Evolutionary conservation across 2,329 filamentous ascomycete species (phyloP).

Genomic region (Penicillium sp.): DNA sequence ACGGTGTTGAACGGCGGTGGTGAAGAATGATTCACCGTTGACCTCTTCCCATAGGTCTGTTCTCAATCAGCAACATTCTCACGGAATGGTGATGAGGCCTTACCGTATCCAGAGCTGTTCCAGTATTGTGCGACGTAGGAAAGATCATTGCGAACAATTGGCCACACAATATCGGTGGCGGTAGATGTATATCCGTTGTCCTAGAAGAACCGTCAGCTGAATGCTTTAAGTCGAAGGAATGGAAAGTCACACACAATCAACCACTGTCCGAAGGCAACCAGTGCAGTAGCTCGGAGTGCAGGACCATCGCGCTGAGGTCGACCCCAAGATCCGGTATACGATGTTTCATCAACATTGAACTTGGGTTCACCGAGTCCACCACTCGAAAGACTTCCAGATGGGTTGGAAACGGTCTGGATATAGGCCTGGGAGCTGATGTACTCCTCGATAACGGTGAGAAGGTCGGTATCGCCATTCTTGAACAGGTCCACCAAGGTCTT

Average conservation of each 20-base stretch:
- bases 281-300: conserved; percentile 72
- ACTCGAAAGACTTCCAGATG: conserved; percentile 61
- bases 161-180: conserved; percentile 67
- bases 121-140: conserved; percentile 64
- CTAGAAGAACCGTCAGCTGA: conserved; percentile 11
- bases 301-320: conserved; percentile 81
- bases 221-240: background rate
- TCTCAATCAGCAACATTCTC: background rate
- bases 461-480: conserved; percentile 59
- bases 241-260: conserved; percentile 51
- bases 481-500: conserved; percentile 72
- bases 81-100: background rate
- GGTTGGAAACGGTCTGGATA: conserved; percentile 70
- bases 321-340: conserved; percentile 70
- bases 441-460: conserved; percentile 67
- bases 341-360: conserved; percentile 66
- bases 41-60: conserved; percentile 81
- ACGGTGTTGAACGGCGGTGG: conserved; percentile 70
- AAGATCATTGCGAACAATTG: conserved; percentile 75
- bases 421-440: conserved; percentile 70
- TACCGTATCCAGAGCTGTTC: conserved; percentile 63
- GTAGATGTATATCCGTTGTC: conserved; percentile 61
- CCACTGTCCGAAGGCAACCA: conserved; percentile 75
- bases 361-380: conserved; percentile 72
- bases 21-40: conserved; percentile 78